phyloP scores from a whole-genome alignment of 1,284 basidiomycete species.

The Phlebopus sp. region DNA sequence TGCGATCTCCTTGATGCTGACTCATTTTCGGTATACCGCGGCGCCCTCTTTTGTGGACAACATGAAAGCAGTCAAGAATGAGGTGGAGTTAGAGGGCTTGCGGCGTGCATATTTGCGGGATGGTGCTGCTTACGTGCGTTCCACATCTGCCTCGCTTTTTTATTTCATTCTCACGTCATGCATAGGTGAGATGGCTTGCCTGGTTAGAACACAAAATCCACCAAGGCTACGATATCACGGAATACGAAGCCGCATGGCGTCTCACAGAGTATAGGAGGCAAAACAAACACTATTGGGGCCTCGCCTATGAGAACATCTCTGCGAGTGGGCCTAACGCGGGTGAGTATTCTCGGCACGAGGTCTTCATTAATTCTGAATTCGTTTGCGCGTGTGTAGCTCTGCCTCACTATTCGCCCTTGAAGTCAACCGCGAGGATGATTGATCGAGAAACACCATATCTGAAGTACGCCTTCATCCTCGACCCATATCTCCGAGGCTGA shows the following conservation, averaged over 20 bases:
- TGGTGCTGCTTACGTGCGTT: constrained; percentile 83
- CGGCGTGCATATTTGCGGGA: constrained; percentile 86
- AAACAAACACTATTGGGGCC: constrained; percentile 78
- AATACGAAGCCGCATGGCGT: constrained; percentile 87
- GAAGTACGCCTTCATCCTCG: constrained; percentile 55
- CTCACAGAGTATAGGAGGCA: constrained; percentile 78
- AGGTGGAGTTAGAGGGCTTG: constrained; percentile 80
- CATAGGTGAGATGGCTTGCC: constrained; percentile 73
- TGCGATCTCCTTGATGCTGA: constrained; percentile 77
- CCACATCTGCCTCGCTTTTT: constrained; percentile 7
- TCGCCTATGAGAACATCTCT: constrained; percentile 93
- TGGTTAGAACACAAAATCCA: constrained; percentile 86
- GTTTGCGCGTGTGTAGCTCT: constrained; percentile 50
- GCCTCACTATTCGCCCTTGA: constrained; percentile 88
- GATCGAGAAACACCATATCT: constrained; percentile 82
- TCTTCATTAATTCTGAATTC: constrained; percentile 3
- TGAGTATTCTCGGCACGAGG: constrained; percentile 23
- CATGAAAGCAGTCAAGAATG: constrained; percentile 88
- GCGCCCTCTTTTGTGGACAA: constrained; percentile 67
- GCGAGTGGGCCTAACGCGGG: constrained; percentile 86
- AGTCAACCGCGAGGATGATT: constrained; percentile 70
- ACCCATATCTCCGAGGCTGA: constrained; percentile 17
- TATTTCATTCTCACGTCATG: constrained; percentile 15
- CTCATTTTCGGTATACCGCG: constrained; percentile 72
- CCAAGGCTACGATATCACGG: constrained; percentile 79